Conservation (phyloP, 495 filamentous ascomycete species). For the Opeltia flavorubescens region DNA sequence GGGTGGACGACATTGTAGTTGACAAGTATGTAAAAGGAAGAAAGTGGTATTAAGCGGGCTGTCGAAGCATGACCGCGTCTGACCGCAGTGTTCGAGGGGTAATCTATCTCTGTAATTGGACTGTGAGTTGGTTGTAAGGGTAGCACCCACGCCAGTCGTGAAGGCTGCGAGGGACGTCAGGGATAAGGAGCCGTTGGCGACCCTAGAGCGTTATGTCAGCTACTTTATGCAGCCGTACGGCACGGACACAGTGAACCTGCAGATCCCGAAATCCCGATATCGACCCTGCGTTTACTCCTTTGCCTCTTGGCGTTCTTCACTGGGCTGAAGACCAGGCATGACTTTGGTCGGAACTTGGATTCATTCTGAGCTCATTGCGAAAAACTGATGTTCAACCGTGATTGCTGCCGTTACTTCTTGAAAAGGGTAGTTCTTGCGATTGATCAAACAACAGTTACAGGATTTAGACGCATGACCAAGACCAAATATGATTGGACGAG, state of each 20-base stretch:
- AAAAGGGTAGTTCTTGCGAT: too few relatives aligned
- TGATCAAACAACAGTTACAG: too few relatives aligned
- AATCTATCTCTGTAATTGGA: not conserved
- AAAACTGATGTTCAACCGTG: too few relatives aligned
- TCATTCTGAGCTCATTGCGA: too few relatives aligned
- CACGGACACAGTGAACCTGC: not conserved
- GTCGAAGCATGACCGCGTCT: not conserved
- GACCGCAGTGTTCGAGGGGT: not conserved
- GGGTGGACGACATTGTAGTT: slow-evolving; percentile 26
- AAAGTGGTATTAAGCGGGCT: not conserved
- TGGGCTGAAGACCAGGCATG: too few relatives aligned
- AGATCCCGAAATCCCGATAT: not conserved
- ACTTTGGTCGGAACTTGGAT: too few relatives aligned
- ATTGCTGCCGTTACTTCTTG: too few relatives aligned
- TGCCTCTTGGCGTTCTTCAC: not conserved
- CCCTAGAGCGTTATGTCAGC: too few relatives aligned
- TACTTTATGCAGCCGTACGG: not conserved
- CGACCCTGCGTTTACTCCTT: not conserved
- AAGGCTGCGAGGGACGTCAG: not conserved
- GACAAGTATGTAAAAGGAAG: not conserved
- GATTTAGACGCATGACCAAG: too few relatives aligned
- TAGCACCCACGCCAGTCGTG: not conserved
- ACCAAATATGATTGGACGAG: too few relatives aligned
- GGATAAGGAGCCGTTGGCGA: too few relatives aligned
- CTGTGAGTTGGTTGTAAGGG: too few relatives aligned